phyloP scores from a whole-genome alignment of 2,329 filamentous ascomycete species.

The Claviceps pazoutovae region DNA sequence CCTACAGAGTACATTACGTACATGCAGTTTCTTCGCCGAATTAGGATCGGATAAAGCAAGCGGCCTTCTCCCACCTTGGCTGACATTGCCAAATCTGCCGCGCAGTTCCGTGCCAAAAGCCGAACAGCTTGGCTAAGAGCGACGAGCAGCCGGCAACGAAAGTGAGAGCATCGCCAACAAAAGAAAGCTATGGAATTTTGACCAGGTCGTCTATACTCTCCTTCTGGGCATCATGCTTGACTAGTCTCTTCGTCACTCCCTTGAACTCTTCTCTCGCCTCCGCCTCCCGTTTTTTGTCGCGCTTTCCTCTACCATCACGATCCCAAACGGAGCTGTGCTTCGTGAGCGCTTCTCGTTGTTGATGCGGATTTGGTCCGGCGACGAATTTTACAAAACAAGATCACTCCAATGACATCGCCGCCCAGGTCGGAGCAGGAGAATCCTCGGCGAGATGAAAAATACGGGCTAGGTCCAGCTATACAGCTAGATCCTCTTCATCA shows the following conservation, averaged over 20 bases:
- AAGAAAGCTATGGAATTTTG: background rate
- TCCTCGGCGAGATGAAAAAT: background rate
- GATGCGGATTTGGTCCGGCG: background rate
- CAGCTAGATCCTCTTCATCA: background rate
- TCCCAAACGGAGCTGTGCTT: background rate
- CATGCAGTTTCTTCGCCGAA: background rate
- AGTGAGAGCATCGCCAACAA: background rate
- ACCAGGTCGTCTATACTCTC: background rate
- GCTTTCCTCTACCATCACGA: background rate
- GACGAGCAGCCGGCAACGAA: background rate
- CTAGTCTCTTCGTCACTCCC: background rate
- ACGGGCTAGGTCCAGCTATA: background rate
- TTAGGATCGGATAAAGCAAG: background rate
- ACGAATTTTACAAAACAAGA: background rate
- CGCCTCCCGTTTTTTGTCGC: background rate
- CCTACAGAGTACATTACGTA: too few relatives aligned
- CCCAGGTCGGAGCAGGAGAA: conserved; percentile 3
- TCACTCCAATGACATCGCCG: conserved; percentile 4
- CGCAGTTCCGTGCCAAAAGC: background rate
- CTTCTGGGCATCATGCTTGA: background rate
- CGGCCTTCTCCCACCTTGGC: background rate
- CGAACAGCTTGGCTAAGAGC: background rate
- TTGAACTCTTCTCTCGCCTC: background rate
- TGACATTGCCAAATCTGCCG: background rate
- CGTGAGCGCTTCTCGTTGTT: background rate